Conservation (phyloP, 2,329 filamentous ascomycete genomes). For the Sporothrix inflata region DNA sequence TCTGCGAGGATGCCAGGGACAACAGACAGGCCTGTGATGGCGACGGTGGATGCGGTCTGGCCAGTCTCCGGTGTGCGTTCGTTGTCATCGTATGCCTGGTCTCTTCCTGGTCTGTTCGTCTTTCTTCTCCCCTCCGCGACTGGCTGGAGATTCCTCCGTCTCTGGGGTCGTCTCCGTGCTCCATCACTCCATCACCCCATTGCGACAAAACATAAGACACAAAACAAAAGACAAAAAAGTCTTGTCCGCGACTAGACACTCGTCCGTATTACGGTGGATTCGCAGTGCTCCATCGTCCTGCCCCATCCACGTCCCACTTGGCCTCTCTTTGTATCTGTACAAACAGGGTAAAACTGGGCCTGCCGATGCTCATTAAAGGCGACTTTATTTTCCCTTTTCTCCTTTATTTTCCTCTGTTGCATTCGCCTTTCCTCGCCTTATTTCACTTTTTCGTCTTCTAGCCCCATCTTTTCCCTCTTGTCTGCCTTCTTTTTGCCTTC, state of each 20-base stretch:
- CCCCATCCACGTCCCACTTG: background rate
- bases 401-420: background rate
- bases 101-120: background rate
- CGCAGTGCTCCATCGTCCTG: background rate
- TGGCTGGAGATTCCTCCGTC: background rate
- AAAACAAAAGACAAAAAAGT: background rate
- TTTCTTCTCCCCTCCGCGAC: background rate
- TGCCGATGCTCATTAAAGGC: slow-evolving; percentile 2
- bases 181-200: background rate
- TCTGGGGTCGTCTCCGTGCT: slow-evolving; percentile 1
- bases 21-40: background rate
- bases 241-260: slow-evolving; percentile 4
- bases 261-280: slow-evolving; percentile 3
- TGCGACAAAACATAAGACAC: background rate
- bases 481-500: background rate
- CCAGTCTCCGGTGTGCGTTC: no score
- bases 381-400: no score
- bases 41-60: no score
- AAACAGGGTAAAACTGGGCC: slow-evolving; percentile 18
- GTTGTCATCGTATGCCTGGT: no score
- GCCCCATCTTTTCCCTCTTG: background rate
- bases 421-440: background rate
- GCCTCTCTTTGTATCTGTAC: background rate
- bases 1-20: background rate
- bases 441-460: background rate